These are phyloP conservation scores for Lachancea quebecensis DNA, from an alignment of 805 yeast genomes.

Conservation along the genomic window DNA sequence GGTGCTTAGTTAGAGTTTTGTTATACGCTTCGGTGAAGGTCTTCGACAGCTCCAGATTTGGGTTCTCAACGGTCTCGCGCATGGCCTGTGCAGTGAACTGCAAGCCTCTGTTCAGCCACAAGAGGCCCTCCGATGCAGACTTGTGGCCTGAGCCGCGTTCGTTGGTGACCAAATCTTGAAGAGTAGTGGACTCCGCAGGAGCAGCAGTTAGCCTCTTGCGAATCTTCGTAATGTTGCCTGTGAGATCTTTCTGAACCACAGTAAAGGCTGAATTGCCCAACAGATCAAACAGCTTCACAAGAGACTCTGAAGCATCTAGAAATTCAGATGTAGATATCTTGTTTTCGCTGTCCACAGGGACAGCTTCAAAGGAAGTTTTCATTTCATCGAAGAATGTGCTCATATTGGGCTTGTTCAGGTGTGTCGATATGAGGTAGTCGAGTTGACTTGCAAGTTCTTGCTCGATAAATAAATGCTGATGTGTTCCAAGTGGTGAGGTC, in stretches of 20 bases:
- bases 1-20: conserved; percentile 75
- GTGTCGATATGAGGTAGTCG: neutral
- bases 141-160: conserved; percentile 60
- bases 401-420: conserved; percentile 32
- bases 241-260: conserved; percentile 83
- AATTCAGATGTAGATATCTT: conserved; percentile 70
- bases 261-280: conserved; percentile 79
- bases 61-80: conserved; percentile 66
- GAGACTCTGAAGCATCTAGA: conserved; percentile 75
- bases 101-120: conserved; percentile 82
- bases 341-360: conserved; percentile 49
- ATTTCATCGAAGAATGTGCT: conserved; percentile 76
- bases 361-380: conserved; percentile 69
- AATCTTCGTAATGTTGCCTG: conserved; percentile 75
- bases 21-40: conserved; percentile 81
- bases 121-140: conserved; percentile 82
- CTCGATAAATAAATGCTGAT: no score
- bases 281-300: conserved; percentile 73
- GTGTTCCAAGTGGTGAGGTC: no score
- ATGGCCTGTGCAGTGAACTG: conserved; percentile 87
- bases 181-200: conserved; percentile 57
- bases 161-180: conserved; percentile 68
- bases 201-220: conserved; percentile 56
- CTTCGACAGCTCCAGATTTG: conserved; percentile 55
- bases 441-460: no score